A percentile compares a stretch with the other conserved stretches of the same genome.
Conservation (phyloP, 2,329 filamentous ascomycete genomes). For the Fusarium sp. region DNA sequence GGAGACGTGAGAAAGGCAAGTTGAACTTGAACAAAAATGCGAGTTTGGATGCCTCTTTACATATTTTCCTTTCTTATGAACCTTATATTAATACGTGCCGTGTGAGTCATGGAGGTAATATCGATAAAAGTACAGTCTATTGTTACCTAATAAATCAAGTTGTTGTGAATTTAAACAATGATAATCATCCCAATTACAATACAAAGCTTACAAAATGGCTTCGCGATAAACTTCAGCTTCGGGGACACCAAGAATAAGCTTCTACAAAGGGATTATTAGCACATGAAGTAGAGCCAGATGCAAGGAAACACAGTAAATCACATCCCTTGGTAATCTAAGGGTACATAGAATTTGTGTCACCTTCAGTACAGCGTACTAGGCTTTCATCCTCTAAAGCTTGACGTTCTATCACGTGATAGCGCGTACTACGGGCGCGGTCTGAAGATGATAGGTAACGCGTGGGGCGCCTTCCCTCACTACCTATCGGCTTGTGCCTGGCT, state of each 20-base stretch:
- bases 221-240: neutral
- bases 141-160: neutral
- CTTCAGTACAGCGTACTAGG: neutral
- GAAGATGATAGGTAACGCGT: constrained; percentile 19
- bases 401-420: constrained; percentile 36
- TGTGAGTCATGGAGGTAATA: neutral
- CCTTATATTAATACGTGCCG: neutral
- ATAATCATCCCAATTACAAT: neutral
- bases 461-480: constrained; percentile 10
- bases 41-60: neutral
- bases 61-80: neutral
- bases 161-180: neutral
- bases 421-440: constrained; percentile 40
- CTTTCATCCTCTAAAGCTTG: neutral
- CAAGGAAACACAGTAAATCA: neutral
- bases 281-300: neutral
- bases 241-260: neutral
- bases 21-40: neutral
- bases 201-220: neutral
- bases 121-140: neutral
- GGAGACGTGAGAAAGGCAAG: neutral
- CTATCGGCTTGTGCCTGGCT: neutral
- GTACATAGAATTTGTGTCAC: neutral
- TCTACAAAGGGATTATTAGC: neutral
- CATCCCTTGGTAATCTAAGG: neutral